Evolutionary conservation across 768 basidiomycete genomes (phyloP).

Genomic region (Daedaleopsis sinensis): DNA sequence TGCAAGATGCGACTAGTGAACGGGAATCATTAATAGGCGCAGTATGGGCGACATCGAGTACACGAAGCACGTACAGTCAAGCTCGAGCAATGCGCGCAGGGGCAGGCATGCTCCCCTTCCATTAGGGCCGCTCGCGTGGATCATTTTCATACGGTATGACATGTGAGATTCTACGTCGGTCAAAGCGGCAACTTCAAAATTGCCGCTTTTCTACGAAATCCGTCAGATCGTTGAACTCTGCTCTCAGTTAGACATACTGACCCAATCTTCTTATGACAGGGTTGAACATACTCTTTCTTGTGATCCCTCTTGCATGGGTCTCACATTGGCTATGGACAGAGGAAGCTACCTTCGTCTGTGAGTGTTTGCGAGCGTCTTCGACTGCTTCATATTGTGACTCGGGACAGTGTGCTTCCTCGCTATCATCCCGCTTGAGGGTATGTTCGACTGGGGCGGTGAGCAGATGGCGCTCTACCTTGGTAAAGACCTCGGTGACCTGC

Average conservation of each 20-base stretch:
- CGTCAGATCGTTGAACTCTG: background rate
- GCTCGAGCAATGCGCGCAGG: too few species aligned
- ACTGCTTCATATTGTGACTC: background rate
- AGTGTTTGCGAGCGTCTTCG: constrained; percentile 17
- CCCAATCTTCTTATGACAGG: constrained; percentile 36
- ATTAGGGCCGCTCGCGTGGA: too few species aligned
- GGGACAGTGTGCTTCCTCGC: constrained; percentile 61
- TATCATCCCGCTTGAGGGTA: constrained; percentile 64
- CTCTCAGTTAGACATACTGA: background rate
- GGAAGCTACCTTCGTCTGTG: constrained; percentile 49
- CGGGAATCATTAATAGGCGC: too few species aligned
- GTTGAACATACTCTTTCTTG: constrained; percentile 57
- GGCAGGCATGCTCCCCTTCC: too few species aligned
- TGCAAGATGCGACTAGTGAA: too few species aligned
- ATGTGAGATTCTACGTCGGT: too few species aligned
- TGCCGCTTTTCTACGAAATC: too few species aligned
- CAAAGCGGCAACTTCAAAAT: too few species aligned
- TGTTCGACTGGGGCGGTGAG: constrained; percentile 69
- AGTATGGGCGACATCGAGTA: too few species aligned
- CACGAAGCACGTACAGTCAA: too few species aligned
- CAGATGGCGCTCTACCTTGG: constrained; percentile 59
- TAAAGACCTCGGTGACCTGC: constrained; percentile 64
- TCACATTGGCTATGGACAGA: constrained; percentile 51
- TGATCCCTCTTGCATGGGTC: constrained; percentile 64
- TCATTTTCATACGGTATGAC: too few species aligned